Evolutionary conservation across 2,329 filamentous ascomycete genomes (phyloP).

Genomic region (Trichoderma atroviride): DNA sequence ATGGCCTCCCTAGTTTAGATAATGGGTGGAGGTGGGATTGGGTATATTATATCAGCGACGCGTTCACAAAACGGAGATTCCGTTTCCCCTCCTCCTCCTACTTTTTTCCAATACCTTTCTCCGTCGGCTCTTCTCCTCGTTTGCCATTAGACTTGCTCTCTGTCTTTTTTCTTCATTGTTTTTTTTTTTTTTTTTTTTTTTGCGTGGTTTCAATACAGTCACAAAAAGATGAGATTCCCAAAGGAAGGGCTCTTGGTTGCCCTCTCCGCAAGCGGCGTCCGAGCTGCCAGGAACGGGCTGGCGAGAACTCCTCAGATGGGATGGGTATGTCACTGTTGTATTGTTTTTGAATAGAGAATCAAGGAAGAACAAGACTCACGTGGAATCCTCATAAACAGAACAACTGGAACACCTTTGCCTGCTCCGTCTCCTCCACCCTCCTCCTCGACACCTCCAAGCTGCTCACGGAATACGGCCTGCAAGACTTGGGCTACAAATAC

Average conservation of each 20-base stretch:
- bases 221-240: slow-evolving; percentile 1
- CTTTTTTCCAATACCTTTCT: neutral
- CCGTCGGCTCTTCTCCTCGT: neutral
- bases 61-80: neutral
- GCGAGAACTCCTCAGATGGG: slow-evolving; percentile 27
- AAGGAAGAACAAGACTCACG: neutral
- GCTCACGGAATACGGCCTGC: slow-evolving; percentile 34
- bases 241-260: slow-evolving; percentile 6
- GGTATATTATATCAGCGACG: neutral
- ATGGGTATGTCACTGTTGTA: slow-evolving; percentile 16
- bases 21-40: neutral
- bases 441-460: slow-evolving; percentile 31
- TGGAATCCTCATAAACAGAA: slow-evolving; percentile 8
- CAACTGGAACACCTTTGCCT: slow-evolving; percentile 27
- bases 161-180: neutral
- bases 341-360: neutral
- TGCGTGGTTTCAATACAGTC: neutral
- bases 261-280: slow-evolving; percentile 9
- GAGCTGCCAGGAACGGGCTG: slow-evolving; percentile 19
- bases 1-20: neutral
- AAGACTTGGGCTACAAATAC: slow-evolving; percentile 37
- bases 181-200: neutral
- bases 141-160: neutral
- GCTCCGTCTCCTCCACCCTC: slow-evolving; percentile 29
- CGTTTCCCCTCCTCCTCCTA: neutral